These are phyloP conservation scores for Chloris gayana DNA, from an alignment of 176 grass and related monocot species.

Conservation along the genomic window DNA sequence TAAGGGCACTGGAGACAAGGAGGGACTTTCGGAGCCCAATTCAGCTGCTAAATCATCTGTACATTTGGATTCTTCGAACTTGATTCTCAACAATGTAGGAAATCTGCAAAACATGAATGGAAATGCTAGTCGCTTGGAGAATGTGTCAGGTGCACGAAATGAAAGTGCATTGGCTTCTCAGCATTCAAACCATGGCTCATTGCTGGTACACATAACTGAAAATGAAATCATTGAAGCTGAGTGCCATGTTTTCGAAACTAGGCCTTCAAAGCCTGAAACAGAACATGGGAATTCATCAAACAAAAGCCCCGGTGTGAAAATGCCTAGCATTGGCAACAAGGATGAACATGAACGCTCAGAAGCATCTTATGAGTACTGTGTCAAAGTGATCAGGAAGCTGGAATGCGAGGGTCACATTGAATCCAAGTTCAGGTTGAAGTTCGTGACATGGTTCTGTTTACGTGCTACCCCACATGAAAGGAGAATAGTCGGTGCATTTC, in stretches of 20 bases:
- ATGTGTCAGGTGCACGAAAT: background rate
- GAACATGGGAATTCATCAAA: slow-evolving; percentile 39
- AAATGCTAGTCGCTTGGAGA: background rate
- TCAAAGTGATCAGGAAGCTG: slow-evolving; percentile 52
- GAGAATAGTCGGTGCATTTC: slow-evolving; percentile 38
- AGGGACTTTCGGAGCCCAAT: slow-evolving; percentile 30
- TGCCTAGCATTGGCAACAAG: background rate
- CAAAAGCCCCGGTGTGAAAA: slow-evolving; percentile 23
- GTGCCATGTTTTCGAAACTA: background rate
- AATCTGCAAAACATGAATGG: slow-evolving; percentile 6
- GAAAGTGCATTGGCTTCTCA: background rate
- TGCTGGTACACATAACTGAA: background rate
- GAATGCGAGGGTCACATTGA: slow-evolving; percentile 53
- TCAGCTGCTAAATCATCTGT: background rate
- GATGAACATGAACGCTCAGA: background rate
- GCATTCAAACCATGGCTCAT: background rate
- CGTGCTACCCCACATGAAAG: slow-evolving; percentile 47
- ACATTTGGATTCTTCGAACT: slow-evolving; percentile 8
- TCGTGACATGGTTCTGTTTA: slow-evolving; percentile 67
- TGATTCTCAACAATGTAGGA: background rate
- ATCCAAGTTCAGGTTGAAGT: slow-evolving; percentile 56
- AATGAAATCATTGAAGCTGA: slow-evolving; percentile 2
- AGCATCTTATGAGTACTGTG: slow-evolving; percentile 45
- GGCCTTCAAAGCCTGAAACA: slow-evolving; percentile 23
- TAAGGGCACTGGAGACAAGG: slow-evolving; percentile 13